Conservation (phyloP, 768 basidiomycete species). For the Boletus rufocinnamomeus region DNA sequence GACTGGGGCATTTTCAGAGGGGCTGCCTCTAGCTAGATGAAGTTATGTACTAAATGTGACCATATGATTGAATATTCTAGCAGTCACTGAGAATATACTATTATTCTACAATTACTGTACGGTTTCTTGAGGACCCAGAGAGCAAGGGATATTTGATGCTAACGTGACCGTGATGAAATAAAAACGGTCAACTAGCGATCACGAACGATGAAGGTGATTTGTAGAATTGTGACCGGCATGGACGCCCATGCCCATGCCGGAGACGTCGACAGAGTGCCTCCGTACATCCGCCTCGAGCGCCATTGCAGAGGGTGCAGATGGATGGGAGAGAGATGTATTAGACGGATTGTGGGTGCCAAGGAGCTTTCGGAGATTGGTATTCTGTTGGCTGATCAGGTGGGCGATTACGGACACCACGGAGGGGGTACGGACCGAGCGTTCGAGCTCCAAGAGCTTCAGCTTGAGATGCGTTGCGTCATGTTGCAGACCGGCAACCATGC, state of each 20-base stretch:
- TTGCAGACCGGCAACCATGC: constrained; percentile 72
- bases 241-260: constrained; percentile 34
- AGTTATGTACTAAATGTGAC: constrained; percentile 11
- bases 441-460: constrained; percentile 66
- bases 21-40: background rate
- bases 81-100: constrained; percentile 9
- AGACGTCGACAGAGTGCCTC: constrained; percentile 36
- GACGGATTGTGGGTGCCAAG: constrained; percentile 29
- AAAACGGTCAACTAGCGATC: background rate
- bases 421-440: constrained; percentile 54
- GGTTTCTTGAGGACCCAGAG: constrained; percentile 3
- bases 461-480: constrained; percentile 61
- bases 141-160: background rate
- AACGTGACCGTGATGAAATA: background rate
- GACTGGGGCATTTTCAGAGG: background rate
- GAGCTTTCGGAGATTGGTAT: constrained; percentile 35
- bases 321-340: constrained; percentile 20
- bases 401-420: background rate
- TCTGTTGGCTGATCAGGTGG: constrained; percentile 16
- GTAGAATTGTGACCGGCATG: constrained; percentile 14
- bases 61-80: constrained; percentile 9
- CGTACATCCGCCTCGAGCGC: constrained; percentile 36
- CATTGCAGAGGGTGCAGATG: constrained; percentile 31
- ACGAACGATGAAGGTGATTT: constrained; percentile 13
- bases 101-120: constrained; percentile 26